phyloP scores from a whole-genome alignment of 2,329 filamentous ascomycete species.

The Polytolypa hystricis region DNA sequence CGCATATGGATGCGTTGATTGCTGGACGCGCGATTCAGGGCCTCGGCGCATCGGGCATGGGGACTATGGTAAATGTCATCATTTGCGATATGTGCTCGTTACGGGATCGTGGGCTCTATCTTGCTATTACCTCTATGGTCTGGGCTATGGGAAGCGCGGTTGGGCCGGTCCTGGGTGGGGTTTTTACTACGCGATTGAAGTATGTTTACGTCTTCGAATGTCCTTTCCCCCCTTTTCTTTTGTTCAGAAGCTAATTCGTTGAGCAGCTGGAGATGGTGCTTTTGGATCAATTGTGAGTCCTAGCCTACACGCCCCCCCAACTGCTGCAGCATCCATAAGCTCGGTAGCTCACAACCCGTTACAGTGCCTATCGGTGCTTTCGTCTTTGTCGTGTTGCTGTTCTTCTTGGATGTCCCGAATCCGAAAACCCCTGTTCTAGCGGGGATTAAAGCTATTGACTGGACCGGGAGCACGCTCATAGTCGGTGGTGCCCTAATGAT shows the following conservation, averaged over 20 bases:
- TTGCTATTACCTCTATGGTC: slow-evolving; percentile 42
- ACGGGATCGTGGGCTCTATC: slow-evolving; percentile 34
- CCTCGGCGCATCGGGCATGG: slow-evolving; percentile 42
- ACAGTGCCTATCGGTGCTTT: slow-evolving; percentile 39
- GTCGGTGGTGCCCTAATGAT: slow-evolving; percentile 66
- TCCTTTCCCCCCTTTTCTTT: too few species aligned
- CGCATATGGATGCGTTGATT: slow-evolving; percentile 42
- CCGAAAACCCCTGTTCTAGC: slow-evolving; percentile 40
- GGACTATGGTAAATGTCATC: slow-evolving; percentile 42
- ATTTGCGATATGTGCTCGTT: slow-evolving; percentile 40
- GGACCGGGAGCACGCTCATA: slow-evolving; percentile 43
- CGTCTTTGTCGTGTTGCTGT: slow-evolving; percentile 39
- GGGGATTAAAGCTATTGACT: slow-evolving; percentile 43
- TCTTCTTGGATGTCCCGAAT: slow-evolving; percentile 46
- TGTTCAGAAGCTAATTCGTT: too few species aligned
- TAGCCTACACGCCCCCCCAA: too few species aligned
- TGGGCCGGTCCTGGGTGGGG: slow-evolving; percentile 44
- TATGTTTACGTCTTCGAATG: too few species aligned
- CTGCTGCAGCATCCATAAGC: too few species aligned
- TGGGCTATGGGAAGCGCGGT: slow-evolving; percentile 45
- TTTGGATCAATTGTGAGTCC: slow-evolving; percentile 48
- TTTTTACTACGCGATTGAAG: slow-evolving; percentile 36
- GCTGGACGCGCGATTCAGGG: slow-evolving; percentile 44
- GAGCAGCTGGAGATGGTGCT: slow-evolving; percentile 49
- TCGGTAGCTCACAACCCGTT: too few species aligned